Evolutionary conservation across 2,329 filamentous ascomycete genomes (phyloP).

Genomic region (Talaromyces amestolkiae): DNA sequence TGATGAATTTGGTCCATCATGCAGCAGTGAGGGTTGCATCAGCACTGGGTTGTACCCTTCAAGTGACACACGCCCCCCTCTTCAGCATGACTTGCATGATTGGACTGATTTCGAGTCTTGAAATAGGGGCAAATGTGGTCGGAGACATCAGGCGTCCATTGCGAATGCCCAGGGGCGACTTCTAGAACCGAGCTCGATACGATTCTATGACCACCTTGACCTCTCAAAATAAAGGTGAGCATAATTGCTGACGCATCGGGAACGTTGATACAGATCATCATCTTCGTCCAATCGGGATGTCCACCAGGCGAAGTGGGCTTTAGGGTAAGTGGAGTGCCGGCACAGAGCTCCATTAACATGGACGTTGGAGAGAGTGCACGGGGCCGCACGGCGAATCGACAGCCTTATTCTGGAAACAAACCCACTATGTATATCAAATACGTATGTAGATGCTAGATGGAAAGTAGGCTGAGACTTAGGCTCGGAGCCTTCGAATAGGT

Average conservation of each 20-base stretch:
- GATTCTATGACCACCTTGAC: background rate
- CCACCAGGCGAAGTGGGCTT: background rate
- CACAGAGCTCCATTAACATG: background rate
- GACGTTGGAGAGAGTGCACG: background rate
- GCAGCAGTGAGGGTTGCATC: constrained; percentile 4
- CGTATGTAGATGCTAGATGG: background rate
- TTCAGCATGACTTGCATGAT: background rate
- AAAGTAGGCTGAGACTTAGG: background rate
- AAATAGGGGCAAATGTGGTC: constrained; percentile 1
- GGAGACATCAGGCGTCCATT: background rate
- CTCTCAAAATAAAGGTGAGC: background rate
- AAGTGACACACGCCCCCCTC: background rate
- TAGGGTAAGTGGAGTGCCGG: constrained; percentile 8
- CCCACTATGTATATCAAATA: background rate
- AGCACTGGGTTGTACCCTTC: background rate
- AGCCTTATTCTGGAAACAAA: background rate
- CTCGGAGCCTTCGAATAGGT: background rate
- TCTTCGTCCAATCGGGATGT: background rate
- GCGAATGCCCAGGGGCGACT: background rate
- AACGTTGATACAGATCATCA: background rate
- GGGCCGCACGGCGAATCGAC: background rate
- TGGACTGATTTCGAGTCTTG: constrained; percentile 8
- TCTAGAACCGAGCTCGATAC: background rate
- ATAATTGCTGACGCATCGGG: background rate
- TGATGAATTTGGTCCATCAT: background rate